Evolutionary conservation across 768 basidiomycete species (phyloP), one percentile per base, ranked within the genome.

Genomic region (Russula sp.): DNA sequence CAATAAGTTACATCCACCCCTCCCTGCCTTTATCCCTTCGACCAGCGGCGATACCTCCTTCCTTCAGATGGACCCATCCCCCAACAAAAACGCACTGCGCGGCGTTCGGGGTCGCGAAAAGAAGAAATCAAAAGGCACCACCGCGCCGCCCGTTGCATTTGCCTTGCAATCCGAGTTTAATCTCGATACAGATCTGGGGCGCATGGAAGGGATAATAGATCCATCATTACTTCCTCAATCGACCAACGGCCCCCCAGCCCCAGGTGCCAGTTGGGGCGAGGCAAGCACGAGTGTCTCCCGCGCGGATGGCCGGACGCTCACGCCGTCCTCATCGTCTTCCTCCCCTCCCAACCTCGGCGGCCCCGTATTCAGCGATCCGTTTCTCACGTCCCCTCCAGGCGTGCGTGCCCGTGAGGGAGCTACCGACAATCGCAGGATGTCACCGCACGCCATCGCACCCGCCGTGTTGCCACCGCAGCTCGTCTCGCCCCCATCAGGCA

Each of bases 131-230:
- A 67, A 72, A 66, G 69, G 57, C 52, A 27, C 67, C 65, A 62
- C 14, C 56, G 71, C 64, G 57, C 68, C 65, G 68, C 75, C 64
- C 69, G 73, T 62, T 70, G 73, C 68, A 72, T 34, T 72, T 75
- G 0, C 73, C 76, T 0, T 70, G 71, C 39, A 73, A 49, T 73
- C 71, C 14, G 74, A 77, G 40, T 77, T 83, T 62, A 75, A 73
- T 27, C 80, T 89, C 48, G 88, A 91, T 72, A 83, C 82, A 20
- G 82, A 93, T 71, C 72, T 91, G 49, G 81, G 87, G 10, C 75
- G 82, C 55, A 93, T 97, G 82, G 87, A 89, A 44, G 94, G 88
- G 6, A 93, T 97, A 70, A 76, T 96, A 65, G 79, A 93, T 72
- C 74, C 76, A 0, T 74, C 69, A 18, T 57, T 63, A 16, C 53